A percentile compares a stretch with the other conserved stretches of the same genome.
Conservation (phyloP, 148 eudicot genomes). For the Gaultheria prostrata region DNA sequence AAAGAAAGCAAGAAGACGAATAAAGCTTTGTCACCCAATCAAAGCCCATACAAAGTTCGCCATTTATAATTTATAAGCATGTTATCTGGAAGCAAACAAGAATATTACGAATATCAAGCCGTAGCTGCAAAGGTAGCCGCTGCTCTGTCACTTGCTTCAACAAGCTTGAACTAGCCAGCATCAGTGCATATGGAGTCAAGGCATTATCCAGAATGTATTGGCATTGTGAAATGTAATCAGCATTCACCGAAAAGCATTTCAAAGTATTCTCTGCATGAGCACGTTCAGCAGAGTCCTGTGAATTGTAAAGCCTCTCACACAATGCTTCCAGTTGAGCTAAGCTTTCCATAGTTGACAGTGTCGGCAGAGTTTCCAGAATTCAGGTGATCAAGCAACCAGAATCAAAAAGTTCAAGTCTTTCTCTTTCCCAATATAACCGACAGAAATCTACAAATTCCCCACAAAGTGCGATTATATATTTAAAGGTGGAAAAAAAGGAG, state of each 20-base stretch:
- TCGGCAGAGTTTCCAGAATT: constrained; percentile 21
- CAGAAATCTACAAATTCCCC: constrained; percentile 34
- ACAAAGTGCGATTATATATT: constrained; percentile 28
- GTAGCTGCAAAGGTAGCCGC: constrained; percentile 74
- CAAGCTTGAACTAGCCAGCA: constrained; percentile 93
- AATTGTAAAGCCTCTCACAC: constrained; percentile 94
- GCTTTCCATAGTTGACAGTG: constrained; percentile 69
- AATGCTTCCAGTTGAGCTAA: constrained; percentile 84
- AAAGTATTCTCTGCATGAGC: constrained; percentile 87
- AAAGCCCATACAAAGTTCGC: constrained; percentile 10
- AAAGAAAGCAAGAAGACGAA: background rate
- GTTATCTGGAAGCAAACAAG: constrained; percentile 28
- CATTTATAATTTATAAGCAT: background rate
- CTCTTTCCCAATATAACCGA: constrained; percentile 34
- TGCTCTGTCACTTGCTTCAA: constrained; percentile 96
- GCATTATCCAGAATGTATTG: constrained; percentile 91
- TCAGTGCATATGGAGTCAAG: constrained; percentile 79
- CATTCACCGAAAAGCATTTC: constrained; percentile 79
- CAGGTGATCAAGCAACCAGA: constrained; percentile 46
- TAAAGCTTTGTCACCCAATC: background rate
- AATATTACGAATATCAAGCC: constrained; percentile 82
- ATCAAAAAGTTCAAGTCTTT: constrained; percentile 27
- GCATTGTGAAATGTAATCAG: constrained; percentile 85
- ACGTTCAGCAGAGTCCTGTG: constrained; percentile 89
- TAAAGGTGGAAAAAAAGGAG: constrained; percentile 20